Base-by-base conservation (phyloP, 148 eudicot species). In the Polygonum aviculare region DNA sequence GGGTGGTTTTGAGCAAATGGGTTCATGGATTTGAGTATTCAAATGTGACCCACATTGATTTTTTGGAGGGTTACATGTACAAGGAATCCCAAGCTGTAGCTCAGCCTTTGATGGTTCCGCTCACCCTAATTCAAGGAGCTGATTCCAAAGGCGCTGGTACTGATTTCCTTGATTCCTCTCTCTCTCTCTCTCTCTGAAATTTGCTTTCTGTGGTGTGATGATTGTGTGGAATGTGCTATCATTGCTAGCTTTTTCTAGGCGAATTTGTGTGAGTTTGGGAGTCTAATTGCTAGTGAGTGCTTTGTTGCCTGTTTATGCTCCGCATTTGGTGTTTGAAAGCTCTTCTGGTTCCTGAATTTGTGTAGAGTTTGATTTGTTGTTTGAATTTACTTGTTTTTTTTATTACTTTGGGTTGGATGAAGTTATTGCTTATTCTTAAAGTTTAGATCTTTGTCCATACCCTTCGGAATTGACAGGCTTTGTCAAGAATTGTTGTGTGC, bases 71-170 rank as follows among this genome's bases (percentile, higher is more conserved):
- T 0, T 84, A 84, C 85, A 91, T 88, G 78, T 86, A 77, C 40
- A 72, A 81, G 76, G 84, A 41, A 12, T 63, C 83, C 76, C 71
- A 79, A 33, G 79, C 35, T 83, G 78, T 52, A 48, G 55, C 83
- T 78, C 74, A 54, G 8, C 86, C 93, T 40, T 80, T 89, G n/a
- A 81, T 90, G 88, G 88, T 94, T 55, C 88, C 82, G 49, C 88
- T 94, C 16, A 86, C 90, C 74, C 88, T 94, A 4, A 84, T 94
- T 80, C 87, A 81, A 33, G 87, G 89, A 77, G 98, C 98, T 86
- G 92, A 86, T 88, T 77, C 88, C 44, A 85, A 82, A 83, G 93
- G 98, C 44, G 98, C 98, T 87, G 98, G 98, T 94, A 92, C 54
- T 40, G 71, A 48, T 41, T 49, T 73, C 31, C 1, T 26, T 26